Percentiles rank a stretch among this genome's conserved stretches.
phyloP scores from a whole-genome alignment of 2,329 filamentous ascomycete species.

The Elsinoe arachidis region DNA sequence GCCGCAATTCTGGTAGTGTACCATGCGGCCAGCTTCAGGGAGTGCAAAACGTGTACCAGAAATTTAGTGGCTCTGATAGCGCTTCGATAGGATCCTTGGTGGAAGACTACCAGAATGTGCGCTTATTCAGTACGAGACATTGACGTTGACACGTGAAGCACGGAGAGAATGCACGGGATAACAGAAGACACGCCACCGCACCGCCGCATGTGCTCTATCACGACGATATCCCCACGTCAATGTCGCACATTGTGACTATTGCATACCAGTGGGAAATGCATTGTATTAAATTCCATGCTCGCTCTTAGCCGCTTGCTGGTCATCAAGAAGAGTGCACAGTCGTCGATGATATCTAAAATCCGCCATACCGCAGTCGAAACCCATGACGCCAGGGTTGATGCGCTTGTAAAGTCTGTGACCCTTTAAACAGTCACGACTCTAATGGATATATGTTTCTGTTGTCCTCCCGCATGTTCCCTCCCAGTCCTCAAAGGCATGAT shows the following conservation, averaged over 20 bases:
- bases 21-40: too few relatives aligned
- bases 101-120: too few relatives aligned
- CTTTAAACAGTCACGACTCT: not conserved
- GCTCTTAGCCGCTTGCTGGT: constrained; percentile 6
- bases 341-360: constrained; percentile 12
- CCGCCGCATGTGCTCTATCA: not conserved
- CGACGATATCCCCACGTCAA: too few relatives aligned
- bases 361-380: not conserved
- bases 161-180: too few relatives aligned
- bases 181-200: too few relatives aligned
- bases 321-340: constrained; percentile 2
- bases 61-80: too few relatives aligned
- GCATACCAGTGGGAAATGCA: not conserved
- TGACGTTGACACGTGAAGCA: too few relatives aligned
- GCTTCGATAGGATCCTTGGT: too few relatives aligned
- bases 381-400: not conserved
- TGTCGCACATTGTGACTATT: not conserved
- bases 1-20: not conserved
- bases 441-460: constrained; percentile 1
- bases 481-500: not conserved
- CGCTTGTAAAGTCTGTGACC: not conserved
- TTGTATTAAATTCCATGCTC: constrained; percentile 6
- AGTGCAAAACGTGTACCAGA: too few relatives aligned
- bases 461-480: not conserved
- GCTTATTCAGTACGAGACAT: too few relatives aligned